Evolutionary conservation across 371 early-diverging fungal genomes (phyloP).

Genomic region (Syncephalastrum sp.): DNA sequence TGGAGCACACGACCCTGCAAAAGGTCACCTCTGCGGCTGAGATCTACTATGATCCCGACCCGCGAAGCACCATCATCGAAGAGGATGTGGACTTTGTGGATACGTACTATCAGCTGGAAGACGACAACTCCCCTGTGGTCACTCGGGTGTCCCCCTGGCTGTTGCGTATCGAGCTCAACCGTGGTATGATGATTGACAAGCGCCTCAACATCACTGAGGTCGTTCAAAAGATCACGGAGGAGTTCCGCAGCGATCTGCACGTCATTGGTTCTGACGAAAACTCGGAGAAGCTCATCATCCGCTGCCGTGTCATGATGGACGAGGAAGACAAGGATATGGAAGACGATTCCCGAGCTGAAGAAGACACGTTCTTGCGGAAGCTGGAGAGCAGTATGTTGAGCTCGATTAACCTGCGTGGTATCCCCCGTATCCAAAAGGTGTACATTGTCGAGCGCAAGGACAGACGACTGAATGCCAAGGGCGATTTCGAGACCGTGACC

Average conservation of each 20-base stretch:
- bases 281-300: slow-evolving; percentile 84
- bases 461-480: slow-evolving; percentile 48
- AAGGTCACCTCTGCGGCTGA: slow-evolving; percentile 85
- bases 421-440: slow-evolving; percentile 86
- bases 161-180: slow-evolving; percentile 90
- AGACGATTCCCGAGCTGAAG: slow-evolving; percentile 69
- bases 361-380: slow-evolving; percentile 89
- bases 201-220: slow-evolving; percentile 85
- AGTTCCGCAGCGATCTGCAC: slow-evolving; percentile 74
- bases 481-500: slow-evolving; percentile 65
- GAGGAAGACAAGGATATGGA: slow-evolving; percentile 63
- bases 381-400: slow-evolving; percentile 86
- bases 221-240: slow-evolving; percentile 70
- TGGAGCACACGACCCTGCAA: slow-evolving; percentile 93
- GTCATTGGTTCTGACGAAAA: slow-evolving; percentile 94
- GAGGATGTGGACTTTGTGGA: slow-evolving; percentile 95
- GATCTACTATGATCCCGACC: slow-evolving; percentile 98
- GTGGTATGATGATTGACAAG: slow-evolving; percentile 89
- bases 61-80: slow-evolving; percentile 80
- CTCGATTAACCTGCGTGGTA: slow-evolving; percentile 89
- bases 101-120: slow-evolving; percentile 88
- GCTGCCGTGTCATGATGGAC: slow-evolving; percentile 81
- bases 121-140: slow-evolving; percentile 57
- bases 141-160: slow-evolving; percentile 91
- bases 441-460: slow-evolving; percentile 88